Percentiles rank a stretch among this genome's conserved stretches.
These are phyloP conservation scores for Xylaria cubensis DNA, from an alignment of 495 filamentous ascomycete genomes.

Conservation along the genomic window DNA sequence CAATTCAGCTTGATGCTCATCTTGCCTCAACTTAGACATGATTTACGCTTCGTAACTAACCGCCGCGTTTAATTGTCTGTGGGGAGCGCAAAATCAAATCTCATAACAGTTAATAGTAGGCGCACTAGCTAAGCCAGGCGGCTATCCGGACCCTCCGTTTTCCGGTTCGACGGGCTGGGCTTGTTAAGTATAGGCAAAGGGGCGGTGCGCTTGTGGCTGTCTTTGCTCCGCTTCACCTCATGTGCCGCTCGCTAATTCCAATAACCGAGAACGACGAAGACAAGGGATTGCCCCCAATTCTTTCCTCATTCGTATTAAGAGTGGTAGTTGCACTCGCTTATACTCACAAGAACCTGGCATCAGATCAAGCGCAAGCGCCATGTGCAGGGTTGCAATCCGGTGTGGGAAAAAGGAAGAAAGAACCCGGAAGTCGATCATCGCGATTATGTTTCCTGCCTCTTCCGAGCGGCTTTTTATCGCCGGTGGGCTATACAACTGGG, in stretches of 20 bases:
- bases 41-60: not conserved
- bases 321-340: not conserved
- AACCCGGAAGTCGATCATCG: slow-evolving; percentile 19
- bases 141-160: slow-evolving; percentile 21
- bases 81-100: not conserved
- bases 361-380: slow-evolving; percentile 41
- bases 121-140: slow-evolving; percentile 16
- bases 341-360: not conserved
- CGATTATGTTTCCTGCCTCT: not conserved
- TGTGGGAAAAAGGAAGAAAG: not conserved
- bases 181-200: not conserved
- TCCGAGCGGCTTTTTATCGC: not conserved
- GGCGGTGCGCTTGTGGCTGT: slow-evolving; percentile 26
- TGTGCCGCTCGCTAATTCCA: slow-evolving; percentile 19
- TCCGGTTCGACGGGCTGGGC: not conserved
- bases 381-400: slow-evolving; percentile 16
- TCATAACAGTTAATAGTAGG: not conserved
- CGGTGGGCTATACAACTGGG: slow-evolving; percentile 9
- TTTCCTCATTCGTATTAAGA: not conserved
- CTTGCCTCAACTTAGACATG: slow-evolving; percentile 3
- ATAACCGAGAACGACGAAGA: slow-evolving; percentile 14
- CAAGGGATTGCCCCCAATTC: slow-evolving; percentile 4
- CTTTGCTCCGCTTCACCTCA: slow-evolving; percentile 17
- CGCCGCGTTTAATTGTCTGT: slow-evolving; percentile 21
- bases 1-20: not conserved